phyloP scores from a whole-genome alignment of 371 early-diverging fungal genomes.

The Blyttiomyces sp. region DNA sequence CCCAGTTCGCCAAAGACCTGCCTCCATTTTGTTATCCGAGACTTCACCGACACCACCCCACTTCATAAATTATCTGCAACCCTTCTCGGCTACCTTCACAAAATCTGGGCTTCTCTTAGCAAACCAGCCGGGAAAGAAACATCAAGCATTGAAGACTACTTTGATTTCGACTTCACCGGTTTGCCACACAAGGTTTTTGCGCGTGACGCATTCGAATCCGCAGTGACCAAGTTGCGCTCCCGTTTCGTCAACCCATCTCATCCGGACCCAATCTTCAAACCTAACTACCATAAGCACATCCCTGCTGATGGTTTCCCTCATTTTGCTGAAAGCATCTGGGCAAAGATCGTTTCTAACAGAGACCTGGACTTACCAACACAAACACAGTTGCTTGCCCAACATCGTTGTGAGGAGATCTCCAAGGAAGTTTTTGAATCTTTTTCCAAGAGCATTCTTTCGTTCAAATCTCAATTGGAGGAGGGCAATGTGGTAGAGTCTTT shows the following conservation, averaged over 20 bases:
- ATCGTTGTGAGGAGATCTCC: conserved; percentile 97
- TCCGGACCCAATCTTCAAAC: conserved; percentile 78
- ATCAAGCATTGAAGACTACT: conserved; percentile 80
- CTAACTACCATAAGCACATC: conserved; percentile 85
- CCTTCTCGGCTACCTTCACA: conserved; percentile 75
- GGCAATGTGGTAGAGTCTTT: conserved; percentile 75
- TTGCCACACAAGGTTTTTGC: conserved; percentile 89
- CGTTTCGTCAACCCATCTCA: conserved; percentile 70
- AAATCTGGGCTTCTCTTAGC: conserved; percentile 83
- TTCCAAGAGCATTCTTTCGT: conserved; percentile 25
- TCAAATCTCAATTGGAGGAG: conserved; percentile 67
- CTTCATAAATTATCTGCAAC: conserved; percentile 77
- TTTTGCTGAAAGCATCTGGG: conserved; percentile 91
- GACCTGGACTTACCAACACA: conserved; percentile 97
- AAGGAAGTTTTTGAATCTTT: conserved; percentile 72
- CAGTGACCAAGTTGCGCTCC: conserved; percentile 62
- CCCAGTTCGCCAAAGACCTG: conserved; percentile 67
- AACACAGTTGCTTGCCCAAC: conserved; percentile 95
- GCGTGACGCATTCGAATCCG: conserved; percentile 77
- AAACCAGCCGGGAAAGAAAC: conserved; percentile 84
- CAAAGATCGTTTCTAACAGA: conserved; percentile 84
- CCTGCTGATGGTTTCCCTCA: conserved; percentile 93
- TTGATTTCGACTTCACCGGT: conserved; percentile 88
- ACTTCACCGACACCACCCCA: conserved; percentile 88
- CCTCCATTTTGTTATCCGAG: conserved; percentile 93